These are phyloP conservation scores for Taphrina flavorubra DNA, from an alignment of 1,139 yeast genomes.

Conservation along the genomic window DNA sequence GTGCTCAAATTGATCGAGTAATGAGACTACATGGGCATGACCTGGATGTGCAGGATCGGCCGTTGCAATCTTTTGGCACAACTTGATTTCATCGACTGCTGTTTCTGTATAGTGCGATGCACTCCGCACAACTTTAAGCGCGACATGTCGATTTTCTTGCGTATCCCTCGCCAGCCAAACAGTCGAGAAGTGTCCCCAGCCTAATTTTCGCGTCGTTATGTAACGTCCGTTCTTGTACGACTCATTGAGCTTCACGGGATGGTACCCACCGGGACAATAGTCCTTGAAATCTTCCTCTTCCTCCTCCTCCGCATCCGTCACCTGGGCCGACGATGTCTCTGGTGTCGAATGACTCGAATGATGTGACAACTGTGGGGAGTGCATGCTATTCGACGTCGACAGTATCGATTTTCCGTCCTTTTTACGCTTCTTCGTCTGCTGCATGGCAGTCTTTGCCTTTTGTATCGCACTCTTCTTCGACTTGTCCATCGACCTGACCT, in stretches of 20 bases:
- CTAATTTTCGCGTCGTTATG: constrained; percentile 74
- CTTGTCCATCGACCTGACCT: constrained; percentile 28
- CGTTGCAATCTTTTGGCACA: constrained; percentile 59
- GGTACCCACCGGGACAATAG: constrained; percentile 73
- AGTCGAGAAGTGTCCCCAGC: constrained; percentile 92
- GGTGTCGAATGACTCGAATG: constrained; percentile 25
- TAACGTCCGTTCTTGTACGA: constrained; percentile 64
- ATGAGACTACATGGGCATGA: constrained; percentile 68
- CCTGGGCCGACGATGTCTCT: constrained; percentile 24
- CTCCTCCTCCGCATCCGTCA: constrained; percentile 19
- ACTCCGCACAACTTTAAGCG: constrained; percentile 81
- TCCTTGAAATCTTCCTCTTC: constrained; percentile 40
- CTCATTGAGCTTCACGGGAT: constrained; percentile 82
- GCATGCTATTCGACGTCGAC: not conserved
- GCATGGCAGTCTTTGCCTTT: constrained; percentile 39
- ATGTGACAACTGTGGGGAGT: constrained; percentile 11
- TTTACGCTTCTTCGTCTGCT: constrained; percentile 38
- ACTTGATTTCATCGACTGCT: constrained; percentile 79
- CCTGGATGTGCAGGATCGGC: constrained; percentile 72
- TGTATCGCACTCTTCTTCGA: constrained; percentile 35
- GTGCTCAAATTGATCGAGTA: constrained; percentile 77
- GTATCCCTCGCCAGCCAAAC: constrained; percentile 83
- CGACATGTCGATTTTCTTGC: constrained; percentile 65
- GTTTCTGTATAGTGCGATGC: constrained; percentile 75
- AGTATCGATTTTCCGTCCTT: constrained; percentile 22